Conservation (phyloP, 371 early-diverging fungal species). For the Thermomucor indicae-seudaticae region DNA sequence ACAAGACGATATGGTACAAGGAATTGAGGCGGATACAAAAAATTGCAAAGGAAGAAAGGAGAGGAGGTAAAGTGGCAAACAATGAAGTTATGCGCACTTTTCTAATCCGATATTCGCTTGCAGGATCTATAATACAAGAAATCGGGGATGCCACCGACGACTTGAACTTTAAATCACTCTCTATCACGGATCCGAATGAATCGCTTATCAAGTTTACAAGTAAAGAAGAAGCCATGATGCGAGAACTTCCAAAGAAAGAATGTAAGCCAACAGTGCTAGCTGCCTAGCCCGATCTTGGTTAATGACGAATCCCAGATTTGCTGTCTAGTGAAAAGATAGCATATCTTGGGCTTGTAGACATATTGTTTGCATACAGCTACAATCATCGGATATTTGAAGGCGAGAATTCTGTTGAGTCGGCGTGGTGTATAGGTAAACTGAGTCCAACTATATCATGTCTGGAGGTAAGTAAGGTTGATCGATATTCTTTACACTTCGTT, state of each 20-base stretch:
- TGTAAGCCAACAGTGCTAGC: constrained; percentile 58
- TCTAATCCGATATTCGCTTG: neutral
- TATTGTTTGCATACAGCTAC: constrained; percentile 88
- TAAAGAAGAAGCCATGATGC: constrained; percentile 69
- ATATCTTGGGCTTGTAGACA: constrained; percentile 87
- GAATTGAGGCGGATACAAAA: constrained; percentile 56
- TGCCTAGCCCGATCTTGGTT: too few relatives aligned
- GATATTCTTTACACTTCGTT: neutral
- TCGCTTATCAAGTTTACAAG: constrained; percentile 57
- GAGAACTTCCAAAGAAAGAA: constrained; percentile 75
- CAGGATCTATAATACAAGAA: constrained; percentile 38
- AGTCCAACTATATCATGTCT: constrained; percentile 78
- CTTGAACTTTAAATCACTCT: constrained; percentile 26
- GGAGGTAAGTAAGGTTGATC: constrained; percentile 46
- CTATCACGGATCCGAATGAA: constrained; percentile 20
- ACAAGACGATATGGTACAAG: constrained; percentile 66
- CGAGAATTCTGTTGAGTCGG: constrained; percentile 85
- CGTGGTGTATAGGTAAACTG: constrained; percentile 88
- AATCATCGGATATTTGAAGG: constrained; percentile 83
- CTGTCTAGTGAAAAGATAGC: constrained; percentile 58
- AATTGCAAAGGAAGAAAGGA: constrained; percentile 10
- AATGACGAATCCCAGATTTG: constrained; percentile 47
- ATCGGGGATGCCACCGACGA: constrained; percentile 10
- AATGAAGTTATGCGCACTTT: neutral
- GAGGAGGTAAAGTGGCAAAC: neutral